Evolutionary conservation across 2,329 filamentous ascomycete genomes (phyloP).

Genomic region (Talaromyces marneffei): DNA sequence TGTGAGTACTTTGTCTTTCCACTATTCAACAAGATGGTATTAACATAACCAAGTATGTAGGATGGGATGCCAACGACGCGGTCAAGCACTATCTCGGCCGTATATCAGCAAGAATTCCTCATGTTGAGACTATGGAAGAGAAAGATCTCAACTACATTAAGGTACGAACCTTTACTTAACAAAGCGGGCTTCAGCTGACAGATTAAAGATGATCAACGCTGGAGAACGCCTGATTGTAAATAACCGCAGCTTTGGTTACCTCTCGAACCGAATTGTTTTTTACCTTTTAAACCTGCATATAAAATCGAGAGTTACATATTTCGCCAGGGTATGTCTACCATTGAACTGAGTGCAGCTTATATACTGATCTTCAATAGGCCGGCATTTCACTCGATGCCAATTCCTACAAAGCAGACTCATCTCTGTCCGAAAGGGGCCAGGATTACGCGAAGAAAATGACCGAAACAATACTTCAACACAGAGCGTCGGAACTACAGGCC

Average conservation of each 20-base stretch:
- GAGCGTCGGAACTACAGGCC: constrained; percentile 70
- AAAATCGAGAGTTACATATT: constrained; percentile 89
- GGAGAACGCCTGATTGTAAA: constrained; percentile 91
- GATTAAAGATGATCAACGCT: constrained; percentile 81
- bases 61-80: constrained; percentile 87
- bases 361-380: constrained; percentile 40
- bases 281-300: constrained; percentile 97
- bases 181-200: background rate
- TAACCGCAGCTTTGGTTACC: constrained; percentile 92
- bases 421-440: constrained; percentile 70
- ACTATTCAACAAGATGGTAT: constrained; percentile 10
- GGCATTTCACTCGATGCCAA: constrained; percentile 84
- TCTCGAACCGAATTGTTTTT: constrained; percentile 95
- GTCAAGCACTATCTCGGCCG: constrained; percentile 85
- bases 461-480: constrained; percentile 73
- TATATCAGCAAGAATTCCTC: constrained; percentile 86
- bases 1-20: constrained; percentile 45
- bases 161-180: constrained; percentile 23
- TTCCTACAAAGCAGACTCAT: constrained; percentile 84
- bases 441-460: constrained; percentile 82
- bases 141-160: constrained; percentile 94
- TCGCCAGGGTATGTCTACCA: constrained; percentile 58
- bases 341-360: background rate
- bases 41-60: constrained; percentile 59
- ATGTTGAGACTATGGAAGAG: constrained; percentile 96